Percentiles rank a stretch among this genome's conserved stretches.
These are phyloP conservation scores for Aspergillus olivimuriae DNA, from an alignment of 495 filamentous ascomycete genomes.

Conservation along the genomic window DNA sequence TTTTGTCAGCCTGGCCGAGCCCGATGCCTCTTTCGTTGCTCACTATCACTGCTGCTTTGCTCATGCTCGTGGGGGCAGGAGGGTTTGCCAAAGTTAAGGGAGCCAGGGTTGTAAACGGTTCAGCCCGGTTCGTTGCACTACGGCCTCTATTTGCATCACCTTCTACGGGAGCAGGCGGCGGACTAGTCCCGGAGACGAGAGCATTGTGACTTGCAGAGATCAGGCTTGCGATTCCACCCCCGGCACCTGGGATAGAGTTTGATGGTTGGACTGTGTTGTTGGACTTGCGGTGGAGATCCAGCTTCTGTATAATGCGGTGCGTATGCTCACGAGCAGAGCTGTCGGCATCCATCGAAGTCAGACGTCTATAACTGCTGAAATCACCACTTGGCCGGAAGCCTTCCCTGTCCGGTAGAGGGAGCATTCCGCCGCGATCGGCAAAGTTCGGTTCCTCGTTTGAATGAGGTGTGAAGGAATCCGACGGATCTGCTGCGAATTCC, in stretches of 20 bases:
- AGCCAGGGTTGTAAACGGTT: slow-evolving; percentile 62
- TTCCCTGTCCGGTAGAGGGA: slow-evolving; percentile 64
- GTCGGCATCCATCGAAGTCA: slow-evolving; percentile 43
- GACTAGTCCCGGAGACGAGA: slow-evolving; percentile 52
- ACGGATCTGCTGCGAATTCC: slow-evolving; percentile 74
- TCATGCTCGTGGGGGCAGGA: slow-evolving; percentile 80
- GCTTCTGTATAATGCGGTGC: slow-evolving; percentile 81
- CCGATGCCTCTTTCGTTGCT: slow-evolving; percentile 66
- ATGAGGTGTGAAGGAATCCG: slow-evolving; percentile 60
- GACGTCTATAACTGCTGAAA: slow-evolving; percentile 42
- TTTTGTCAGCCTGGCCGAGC: slow-evolving; percentile 51
- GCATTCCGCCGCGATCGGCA: slow-evolving; percentile 54
- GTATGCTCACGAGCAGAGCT: slow-evolving; percentile 64
- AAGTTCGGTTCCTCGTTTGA: slow-evolving; percentile 46
- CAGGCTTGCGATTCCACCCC: slow-evolving; percentile 77
- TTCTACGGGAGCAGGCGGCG: slow-evolving; percentile 26
- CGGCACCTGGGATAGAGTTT: slow-evolving; percentile 31
- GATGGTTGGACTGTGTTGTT: slow-evolving; percentile 42
- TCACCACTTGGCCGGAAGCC: slow-evolving; percentile 68
- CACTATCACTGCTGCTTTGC: slow-evolving; percentile 76
- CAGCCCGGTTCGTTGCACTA: slow-evolving; percentile 27
- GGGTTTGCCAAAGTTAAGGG: slow-evolving; percentile 78
- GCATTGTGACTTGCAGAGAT: slow-evolving; percentile 79
- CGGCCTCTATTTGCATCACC: slow-evolving; percentile 25
- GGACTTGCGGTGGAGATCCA: slow-evolving; percentile 81